Base-by-base conservation (phyloP, 1,284 basidiomycete genomes). In the Cryptococcus jaspeensis region DNA sequence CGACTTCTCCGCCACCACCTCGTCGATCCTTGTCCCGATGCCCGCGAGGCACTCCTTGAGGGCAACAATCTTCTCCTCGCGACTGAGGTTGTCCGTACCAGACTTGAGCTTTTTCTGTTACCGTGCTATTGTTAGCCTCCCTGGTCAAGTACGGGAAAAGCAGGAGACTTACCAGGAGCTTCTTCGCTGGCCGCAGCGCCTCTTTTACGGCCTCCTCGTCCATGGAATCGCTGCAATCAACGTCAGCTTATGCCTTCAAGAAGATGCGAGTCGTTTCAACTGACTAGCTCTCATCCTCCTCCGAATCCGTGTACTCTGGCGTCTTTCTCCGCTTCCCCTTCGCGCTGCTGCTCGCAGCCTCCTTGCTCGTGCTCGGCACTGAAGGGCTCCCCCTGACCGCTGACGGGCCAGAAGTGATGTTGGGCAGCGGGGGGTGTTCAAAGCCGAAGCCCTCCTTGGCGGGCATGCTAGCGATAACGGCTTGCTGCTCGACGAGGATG, bases 141-240 rank as follows among this genome's bases (percentile, higher is more conserved):
- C 56, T 48, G 25, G 45, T 22, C 32, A 37, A 22, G 13, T 6
- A 37, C 20, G 46, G 15, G 43, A 5, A 3, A 7, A 43, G 18
- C 18, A 50, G 35, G 18, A 40, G 13, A 82, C 86, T 71, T 69
- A 90, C 90, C 61, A 99, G 82, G 76, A 97, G 91, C 78, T 91
- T 91, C 83, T 98, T 98, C 60, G 97, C 95, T 2, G 96, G 96
- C 50, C 96, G 85, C 64, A 99, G 78, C 70, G 94, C 87, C 78
- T 98, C 94, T 79, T 99, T 99, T 47, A 95, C 96, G 18, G 88
- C 82, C 32, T 81, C 83, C 77, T 99, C 96, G 71, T 98, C 95
- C 94, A 99, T 98, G 5, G 92, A 95, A 11, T 90, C 89, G 65
- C 90, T 92, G 62, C 20, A 25, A 56, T 64, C 5, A 9, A 45